phyloP scores from a whole-genome alignment of 192 early-diverging fungal species.

The Coemansia sp. region DNA sequence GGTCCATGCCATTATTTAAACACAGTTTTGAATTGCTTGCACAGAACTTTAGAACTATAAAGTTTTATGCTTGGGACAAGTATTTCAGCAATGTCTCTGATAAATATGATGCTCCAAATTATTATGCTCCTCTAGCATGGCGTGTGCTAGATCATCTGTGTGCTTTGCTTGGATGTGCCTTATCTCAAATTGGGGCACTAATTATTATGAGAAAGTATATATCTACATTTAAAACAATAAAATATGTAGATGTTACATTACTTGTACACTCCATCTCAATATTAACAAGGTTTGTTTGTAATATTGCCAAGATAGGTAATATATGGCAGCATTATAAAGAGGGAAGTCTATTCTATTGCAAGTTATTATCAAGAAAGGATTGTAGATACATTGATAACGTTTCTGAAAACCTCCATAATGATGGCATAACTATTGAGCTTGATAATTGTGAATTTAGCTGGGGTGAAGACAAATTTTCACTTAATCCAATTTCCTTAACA shows the following conservation, averaged over 20 bases:
- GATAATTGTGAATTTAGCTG: constrained; percentile 23
- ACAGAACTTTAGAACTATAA: constrained; percentile 63
- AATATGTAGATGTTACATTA: too few relatives aligned
- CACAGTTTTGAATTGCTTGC: constrained; percentile 16
- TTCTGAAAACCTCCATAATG: background rate
- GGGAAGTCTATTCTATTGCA: background rate
- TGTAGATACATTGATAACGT: background rate
- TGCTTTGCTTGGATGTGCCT: background rate
- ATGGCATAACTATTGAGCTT: constrained; percentile 2
- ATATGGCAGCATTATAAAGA: background rate
- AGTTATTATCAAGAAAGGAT: constrained; percentile 6
- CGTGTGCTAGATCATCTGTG: constrained; percentile 4
- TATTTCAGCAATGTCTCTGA: constrained; percentile 18
- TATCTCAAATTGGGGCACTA: too few relatives aligned
- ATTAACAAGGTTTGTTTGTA: too few relatives aligned
- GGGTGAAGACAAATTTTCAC: constrained; percentile 27
- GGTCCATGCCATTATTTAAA: background rate
- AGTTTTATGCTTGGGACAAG: constrained; percentile 64
- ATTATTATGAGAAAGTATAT: too few relatives aligned
- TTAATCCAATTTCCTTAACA: constrained; percentile 6
- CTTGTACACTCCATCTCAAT: too few relatives aligned
- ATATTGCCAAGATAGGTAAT: background rate
- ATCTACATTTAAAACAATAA: too few relatives aligned
- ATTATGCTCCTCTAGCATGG: background rate
- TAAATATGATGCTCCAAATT: constrained; percentile 18